Conservation (phyloP, 768 basidiomycete species). For the Naganishia randhawae region DNA sequence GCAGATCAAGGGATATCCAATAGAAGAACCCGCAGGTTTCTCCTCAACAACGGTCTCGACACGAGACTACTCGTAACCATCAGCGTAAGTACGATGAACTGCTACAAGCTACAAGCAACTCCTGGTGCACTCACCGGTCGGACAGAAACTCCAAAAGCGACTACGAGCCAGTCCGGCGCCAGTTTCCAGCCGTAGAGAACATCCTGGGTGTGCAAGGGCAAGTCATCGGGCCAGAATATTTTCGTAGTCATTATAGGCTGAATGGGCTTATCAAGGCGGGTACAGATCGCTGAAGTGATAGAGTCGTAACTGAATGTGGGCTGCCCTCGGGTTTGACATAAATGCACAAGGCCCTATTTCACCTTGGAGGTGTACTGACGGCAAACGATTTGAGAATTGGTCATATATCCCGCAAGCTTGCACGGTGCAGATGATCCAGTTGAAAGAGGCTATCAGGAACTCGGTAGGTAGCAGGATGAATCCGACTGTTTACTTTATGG, state of each 20-base stretch:
- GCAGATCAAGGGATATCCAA: background rate
- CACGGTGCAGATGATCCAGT: too few relatives aligned
- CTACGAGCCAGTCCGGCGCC: conserved; percentile 9
- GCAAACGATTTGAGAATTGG: too few relatives aligned
- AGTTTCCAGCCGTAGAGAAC: conserved; percentile 10
- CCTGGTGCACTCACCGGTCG: background rate
- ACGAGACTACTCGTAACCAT: background rate
- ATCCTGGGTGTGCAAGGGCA: background rate
- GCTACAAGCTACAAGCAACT: background rate
- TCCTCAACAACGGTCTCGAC: background rate
- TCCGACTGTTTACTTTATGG: too few relatives aligned
- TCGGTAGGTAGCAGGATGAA: too few relatives aligned
- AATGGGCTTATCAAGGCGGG: background rate
- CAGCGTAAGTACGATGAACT: background rate
- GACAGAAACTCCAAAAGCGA: background rate
- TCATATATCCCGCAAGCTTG: too few relatives aligned
- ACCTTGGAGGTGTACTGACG: too few relatives aligned
- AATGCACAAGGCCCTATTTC: background rate
- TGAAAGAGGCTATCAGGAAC: too few relatives aligned
- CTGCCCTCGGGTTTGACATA: background rate
- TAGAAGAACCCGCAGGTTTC: background rate
- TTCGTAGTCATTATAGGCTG: conserved; percentile 1
- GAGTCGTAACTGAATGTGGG: background rate
- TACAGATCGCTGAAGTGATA: background rate
- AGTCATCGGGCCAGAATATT: conserved; percentile 9